Percentiles rank a stretch among this genome's conserved stretches.
These are phyloP conservation scores for Boletus bicolor DNA, from an alignment of 768 basidiomycete genomes.

Conservation along the genomic window DNA sequence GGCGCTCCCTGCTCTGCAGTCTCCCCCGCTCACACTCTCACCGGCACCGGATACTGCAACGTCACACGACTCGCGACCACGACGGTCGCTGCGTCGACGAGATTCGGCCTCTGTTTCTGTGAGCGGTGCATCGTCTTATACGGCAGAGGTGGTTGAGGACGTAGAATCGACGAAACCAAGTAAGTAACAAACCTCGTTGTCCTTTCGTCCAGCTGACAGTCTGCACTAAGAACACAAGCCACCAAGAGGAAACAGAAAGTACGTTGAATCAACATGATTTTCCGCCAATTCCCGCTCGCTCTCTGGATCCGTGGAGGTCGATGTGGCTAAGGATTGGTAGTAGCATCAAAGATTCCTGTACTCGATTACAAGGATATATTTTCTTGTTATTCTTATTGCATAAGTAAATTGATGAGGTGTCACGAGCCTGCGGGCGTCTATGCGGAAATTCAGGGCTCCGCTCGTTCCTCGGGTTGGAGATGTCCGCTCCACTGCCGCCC, in stretches of 20 bases:
- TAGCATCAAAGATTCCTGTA: constrained; percentile 19
- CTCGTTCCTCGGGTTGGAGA: background rate
- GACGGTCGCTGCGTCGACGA: constrained; percentile 26
- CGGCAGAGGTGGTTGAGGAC: constrained; percentile 28
- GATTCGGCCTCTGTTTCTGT: constrained; percentile 31
- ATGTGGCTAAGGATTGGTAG: background rate
- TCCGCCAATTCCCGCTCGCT: background rate
- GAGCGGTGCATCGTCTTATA: constrained; percentile 31
- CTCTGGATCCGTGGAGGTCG: background rate
- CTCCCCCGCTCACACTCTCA: constrained; percentile 18
- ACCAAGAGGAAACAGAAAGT: constrained; percentile 23
- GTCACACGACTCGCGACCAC: constrained; percentile 26
- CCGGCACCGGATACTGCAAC: constrained; percentile 21
- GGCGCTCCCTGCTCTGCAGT: constrained; percentile 19
- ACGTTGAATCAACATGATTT: constrained; percentile 17
- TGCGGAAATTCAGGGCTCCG: background rate
- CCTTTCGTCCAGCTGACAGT: background rate
- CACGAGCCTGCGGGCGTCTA: background rate
- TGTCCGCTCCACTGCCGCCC: background rate
- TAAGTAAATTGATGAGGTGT: background rate
- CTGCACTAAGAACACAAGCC: constrained; percentile 20
- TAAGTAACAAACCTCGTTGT: constrained; percentile 13
- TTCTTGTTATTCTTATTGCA: constrained; percentile 22
- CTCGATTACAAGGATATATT: constrained; percentile 23
- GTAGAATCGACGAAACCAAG: constrained; percentile 27